Base-by-base conservation (phyloP, 2,329 filamentous ascomycete species). In the Aplosporella prunicola region DNA sequence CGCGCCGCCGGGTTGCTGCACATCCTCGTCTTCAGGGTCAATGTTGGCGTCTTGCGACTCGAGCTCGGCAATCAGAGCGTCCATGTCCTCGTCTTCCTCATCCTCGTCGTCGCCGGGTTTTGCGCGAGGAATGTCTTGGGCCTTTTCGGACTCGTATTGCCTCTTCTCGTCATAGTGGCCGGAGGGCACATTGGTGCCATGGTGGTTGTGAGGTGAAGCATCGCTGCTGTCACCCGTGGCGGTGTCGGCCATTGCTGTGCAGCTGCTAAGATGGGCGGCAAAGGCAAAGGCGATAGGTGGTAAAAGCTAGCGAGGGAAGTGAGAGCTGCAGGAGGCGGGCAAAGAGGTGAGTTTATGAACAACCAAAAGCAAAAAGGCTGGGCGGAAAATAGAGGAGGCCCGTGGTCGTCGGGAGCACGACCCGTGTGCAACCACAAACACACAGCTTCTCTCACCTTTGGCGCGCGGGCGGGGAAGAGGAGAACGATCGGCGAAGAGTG, bases 11-110 rank as follows among this genome's bases (percentile, higher is more conserved):
- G 69, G 48, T 28, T 44, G 67, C 20, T 66, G 60, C 22, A 62
- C 64, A 44, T 68, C 69, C 29, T 71, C 77, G 41, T 81, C 77
- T 18, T 81, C 76, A 17, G 79, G 68, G 13, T 70, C 67, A 37
- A 73, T 71, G 48, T 78, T 76, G 39, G 80, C 83, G 60, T 91
- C 84, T 51, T 85, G 71, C 27, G 80, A 86, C 65, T 91, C 82
- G 48, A 93, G 79, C 52, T 91, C 85, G 60, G 87, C 82, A 49
- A 93, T 93, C 53, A 93, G 71, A 53, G 79, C 77, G 56, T 93
- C 83, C 49, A 93, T 86, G 58, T 89, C 81, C 65, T 86, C 82
- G 51, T 86, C 81, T 30, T 83, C 81, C 15, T 87, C 80, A 32
- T 84, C 80, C 5, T 79, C 78, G 20, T 72, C 73, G 28, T 62